These are phyloP conservation scores for Scedosporium apiospermum DNA, from an alignment of 2,329 filamentous ascomycete species.

Conservation along the genomic window DNA sequence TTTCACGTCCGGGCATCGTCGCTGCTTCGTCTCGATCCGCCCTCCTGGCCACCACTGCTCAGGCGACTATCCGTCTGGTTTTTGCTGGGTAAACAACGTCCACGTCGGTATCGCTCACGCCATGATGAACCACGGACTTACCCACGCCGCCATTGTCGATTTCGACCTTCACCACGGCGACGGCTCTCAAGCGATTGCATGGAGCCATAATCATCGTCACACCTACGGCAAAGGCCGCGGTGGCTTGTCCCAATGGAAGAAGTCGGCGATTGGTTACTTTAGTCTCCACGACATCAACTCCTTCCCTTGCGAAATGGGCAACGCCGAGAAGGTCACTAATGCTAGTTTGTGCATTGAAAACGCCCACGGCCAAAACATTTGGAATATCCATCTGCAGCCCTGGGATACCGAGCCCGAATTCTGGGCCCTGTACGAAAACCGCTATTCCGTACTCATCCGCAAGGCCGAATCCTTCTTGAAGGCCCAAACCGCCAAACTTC, in stretches of 20 bases:
- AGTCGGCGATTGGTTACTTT: constrained; percentile 86
- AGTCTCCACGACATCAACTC: constrained; percentile 98
- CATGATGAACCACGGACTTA: constrained; percentile 72
- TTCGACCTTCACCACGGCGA: constrained; percentile 90
- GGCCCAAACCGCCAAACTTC: constrained; percentile 58
- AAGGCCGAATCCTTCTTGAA: constrained; percentile 74
- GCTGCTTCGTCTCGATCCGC: constrained; percentile 85
- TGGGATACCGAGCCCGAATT: constrained; percentile 82
- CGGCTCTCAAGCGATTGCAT: constrained; percentile 90
- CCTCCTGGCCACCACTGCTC: constrained; percentile 96
- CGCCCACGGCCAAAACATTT: constrained; percentile 86
- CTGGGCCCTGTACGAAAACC: constrained; percentile 75
- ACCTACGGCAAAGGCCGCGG: constrained; percentile 13
- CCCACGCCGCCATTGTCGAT: constrained; percentile 88
- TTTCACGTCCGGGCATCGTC: constrained; percentile 56
- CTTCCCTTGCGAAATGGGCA: constrained; percentile 91
- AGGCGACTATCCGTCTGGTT: constrained; percentile 78
- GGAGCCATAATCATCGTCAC: constrained; percentile 70
- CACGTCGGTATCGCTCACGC: constrained; percentile 94
- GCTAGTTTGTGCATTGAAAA: constrained; percentile 92
- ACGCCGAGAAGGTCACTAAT: constrained; percentile 85
- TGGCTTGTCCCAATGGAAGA: constrained; percentile 61
- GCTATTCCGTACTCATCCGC: constrained; percentile 67
- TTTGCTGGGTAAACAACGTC: constrained; percentile 98
- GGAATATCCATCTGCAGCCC: constrained; percentile 88